Base-by-base conservation (phyloP, 805 yeast species). In the Saccharomyces eubayanus region DNA sequence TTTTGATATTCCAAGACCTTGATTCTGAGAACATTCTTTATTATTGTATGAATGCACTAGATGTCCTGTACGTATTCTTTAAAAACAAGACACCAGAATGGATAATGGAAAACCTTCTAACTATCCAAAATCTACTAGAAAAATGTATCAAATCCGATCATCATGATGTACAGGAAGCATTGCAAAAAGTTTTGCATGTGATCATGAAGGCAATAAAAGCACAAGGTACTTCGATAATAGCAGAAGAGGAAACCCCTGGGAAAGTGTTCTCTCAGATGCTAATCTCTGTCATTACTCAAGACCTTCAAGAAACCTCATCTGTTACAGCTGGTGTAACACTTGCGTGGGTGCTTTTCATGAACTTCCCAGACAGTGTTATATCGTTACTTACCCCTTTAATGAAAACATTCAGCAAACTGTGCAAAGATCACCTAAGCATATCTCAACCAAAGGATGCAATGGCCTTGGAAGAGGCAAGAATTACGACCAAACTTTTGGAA, bases 31-130 rank as follows among this genome's bases (percentile, higher is more conserved):
- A 84, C 56, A 77, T 87, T 45, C 67, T 89, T 27, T 89, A 90
- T 1, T 85, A 87, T 60, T 87, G 96, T 60, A 74, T 91, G 62
- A 95, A 94, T 70, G 96, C 99, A 0, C 72, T 95, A 50, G 96
- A 89, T 66, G 97, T 94, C 0, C 75, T 94, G 47, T 84, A 85
- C 10, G 87, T 90, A 47, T 89, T 90, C 1, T 73, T 94, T 52
- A 87, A 84, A 58, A 87, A 89, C 78, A 87, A 87, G 69, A 68
- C 82, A 1, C 70, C 86, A 0, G 81, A 76, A 12, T 94, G 97
- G 97, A 85, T 94, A 51, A 72, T 86, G 46, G 79, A 81, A 2
- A 87, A 90, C 58, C 69, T 90, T 41, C 74, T 77, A 1, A 81
- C 84, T 31, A 77, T 95, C 31, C 91, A 87, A 58, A 80, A 79